Evolutionary conservation across 768 basidiomycete genomes (phyloP).

Genomic region (Fomitopsis pulvina): DNA sequence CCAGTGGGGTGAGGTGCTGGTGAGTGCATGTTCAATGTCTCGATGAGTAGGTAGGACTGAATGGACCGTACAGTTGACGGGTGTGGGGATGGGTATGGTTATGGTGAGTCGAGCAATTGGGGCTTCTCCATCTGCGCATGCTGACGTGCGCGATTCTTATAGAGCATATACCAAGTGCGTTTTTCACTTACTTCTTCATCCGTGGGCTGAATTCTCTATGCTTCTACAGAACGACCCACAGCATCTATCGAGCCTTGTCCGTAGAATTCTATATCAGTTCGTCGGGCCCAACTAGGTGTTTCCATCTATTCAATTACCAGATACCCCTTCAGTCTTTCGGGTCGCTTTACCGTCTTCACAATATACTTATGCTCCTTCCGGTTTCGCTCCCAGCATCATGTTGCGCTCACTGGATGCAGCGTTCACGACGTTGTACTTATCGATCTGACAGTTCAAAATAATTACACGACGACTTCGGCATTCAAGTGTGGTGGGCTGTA

Average conservation of each 20-base stretch:
- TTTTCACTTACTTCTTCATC: not conserved
- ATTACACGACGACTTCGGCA: no score
- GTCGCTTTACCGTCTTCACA: no score
- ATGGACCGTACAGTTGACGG: constrained; percentile 39
- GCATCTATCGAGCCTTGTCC: constrained; percentile 73
- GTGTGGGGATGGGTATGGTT: constrained; percentile 87
- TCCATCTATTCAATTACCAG: no score
- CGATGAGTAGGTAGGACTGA: constrained; percentile 2
- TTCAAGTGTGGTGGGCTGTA: no score
- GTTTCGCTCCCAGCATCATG: no score
- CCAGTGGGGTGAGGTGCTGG: constrained; percentile 59
- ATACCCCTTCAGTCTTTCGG: no score
- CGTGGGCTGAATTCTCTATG: not conserved
- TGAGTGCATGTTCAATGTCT: constrained; percentile 28
- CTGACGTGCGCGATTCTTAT: no score
- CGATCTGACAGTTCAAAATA: no score
- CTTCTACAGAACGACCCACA: constrained; percentile 56
- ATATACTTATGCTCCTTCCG: no score
- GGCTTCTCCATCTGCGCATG: no score
- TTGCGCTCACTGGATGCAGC: no score
- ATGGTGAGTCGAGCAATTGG: constrained; percentile 60
- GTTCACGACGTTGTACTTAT: no score
- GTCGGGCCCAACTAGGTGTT: constrained; percentile 73
- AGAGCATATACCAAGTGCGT: constrained; percentile 73
- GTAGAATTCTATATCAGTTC: constrained; percentile 81